Base-by-base conservation (phyloP, 371 early-diverging fungal genomes). In the Mucor velutinosus region DNA sequence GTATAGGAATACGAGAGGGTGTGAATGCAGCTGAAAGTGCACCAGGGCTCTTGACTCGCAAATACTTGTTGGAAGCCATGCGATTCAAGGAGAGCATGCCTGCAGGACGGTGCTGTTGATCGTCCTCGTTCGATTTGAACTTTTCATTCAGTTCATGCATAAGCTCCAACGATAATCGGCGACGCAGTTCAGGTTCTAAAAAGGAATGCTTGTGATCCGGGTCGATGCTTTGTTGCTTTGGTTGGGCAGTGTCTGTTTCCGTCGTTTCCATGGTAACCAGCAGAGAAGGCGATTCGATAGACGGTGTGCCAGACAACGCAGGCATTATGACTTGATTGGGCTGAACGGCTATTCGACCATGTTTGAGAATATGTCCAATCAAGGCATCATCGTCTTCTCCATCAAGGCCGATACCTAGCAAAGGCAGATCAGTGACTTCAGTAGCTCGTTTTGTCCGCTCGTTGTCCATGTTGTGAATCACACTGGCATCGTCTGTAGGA, bases 361-460 rank as follows among this genome's bases (percentile, higher is more conserved):
- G 47, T 23, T 35, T 64, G 8, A 58, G 29, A 7, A 27, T 39
- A 21, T 55, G 51, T 23, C 55, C 66, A 12, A 64, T 58, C 15
- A 65, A 25, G n/a, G 55, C 30, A 58, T 70, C 71, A 29, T 69
- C 70, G 27, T 62, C 66, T 32, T 77, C 70, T 41, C 69, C 73
- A 47, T 80, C 75, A 41, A 80, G 49, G 6, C 69, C 78, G 19
- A 76, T 76, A 19, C 78, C 81, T 1, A 83, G 47, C 10, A 83
- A 53, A 7, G 84, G 84, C 30, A 83, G 47, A 63, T 83, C 84
- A 1, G 72, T 70, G 7, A 66, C 65, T 55, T 75, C 79, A 10
- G 78, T 69, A 15, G 81, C 81, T n/a, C 79, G 64, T 35, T 79
- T 78, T 7, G 77, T 76, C 11, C 81, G 79, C 55, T 80, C 77